These are phyloP conservation scores for Tylopilus felleus DNA, from an alignment of 768 basidiomycete species.

Conservation along the genomic window DNA sequence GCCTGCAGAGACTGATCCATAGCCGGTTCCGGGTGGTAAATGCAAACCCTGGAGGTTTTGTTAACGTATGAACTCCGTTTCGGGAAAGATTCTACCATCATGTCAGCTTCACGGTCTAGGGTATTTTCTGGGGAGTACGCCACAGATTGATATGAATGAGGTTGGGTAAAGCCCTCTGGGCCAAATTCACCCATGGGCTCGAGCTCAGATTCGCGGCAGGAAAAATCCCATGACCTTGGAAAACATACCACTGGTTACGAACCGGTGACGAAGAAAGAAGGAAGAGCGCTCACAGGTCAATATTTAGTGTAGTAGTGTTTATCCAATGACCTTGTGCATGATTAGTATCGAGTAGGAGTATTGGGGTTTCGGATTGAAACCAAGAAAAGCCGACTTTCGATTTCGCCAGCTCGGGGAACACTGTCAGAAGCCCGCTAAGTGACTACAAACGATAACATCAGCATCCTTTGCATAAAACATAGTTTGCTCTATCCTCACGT, in stretches of 20 bases:
- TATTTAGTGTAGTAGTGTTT: constrained; percentile 13
- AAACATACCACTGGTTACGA: not conserved
- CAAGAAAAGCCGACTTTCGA: constrained; percentile 20
- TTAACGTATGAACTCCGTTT: constrained; percentile 1
- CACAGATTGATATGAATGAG: not conserved
- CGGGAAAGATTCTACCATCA: constrained; percentile 14
- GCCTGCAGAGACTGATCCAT: not conserved
- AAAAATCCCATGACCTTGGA: constrained; percentile 25
- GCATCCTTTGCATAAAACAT: not conserved
- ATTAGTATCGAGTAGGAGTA: constrained; percentile 21
- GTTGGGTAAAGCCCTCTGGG: not conserved
- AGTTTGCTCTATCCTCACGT: constrained; percentile 17
- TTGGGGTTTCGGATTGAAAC: constrained; percentile 27
- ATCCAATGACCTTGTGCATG: constrained; percentile 15
- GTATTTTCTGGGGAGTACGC: not conserved
- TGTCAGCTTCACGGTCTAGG: not conserved
- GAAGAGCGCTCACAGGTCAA: constrained; percentile 21
- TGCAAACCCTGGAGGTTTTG: constrained; percentile 6
- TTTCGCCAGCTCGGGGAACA: constrained; percentile 27
- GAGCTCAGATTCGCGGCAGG: constrained; percentile 20
- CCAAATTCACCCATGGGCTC: constrained; percentile 2
- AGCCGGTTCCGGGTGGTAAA: not conserved
- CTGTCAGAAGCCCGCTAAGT: constrained; percentile 13
- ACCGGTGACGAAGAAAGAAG: not conserved
- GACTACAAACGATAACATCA: constrained; percentile 19